Base-by-base conservation (phyloP, 2,329 filamentous ascomycete genomes). In the Aspergillus sergii region DNA sequence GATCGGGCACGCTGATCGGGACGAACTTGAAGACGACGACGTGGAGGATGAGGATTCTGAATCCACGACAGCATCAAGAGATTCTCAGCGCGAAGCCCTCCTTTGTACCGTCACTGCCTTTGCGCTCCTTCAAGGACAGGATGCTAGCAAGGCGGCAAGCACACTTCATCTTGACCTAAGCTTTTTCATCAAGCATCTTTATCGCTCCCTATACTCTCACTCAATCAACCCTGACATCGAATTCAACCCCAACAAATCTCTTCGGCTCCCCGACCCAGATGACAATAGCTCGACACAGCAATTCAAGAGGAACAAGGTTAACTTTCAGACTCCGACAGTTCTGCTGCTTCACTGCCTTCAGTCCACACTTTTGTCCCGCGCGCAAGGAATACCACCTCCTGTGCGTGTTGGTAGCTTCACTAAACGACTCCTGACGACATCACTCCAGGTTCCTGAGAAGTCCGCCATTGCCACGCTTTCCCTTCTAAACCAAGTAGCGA, bases 91-190 rank as follows among this genome's bases (percentile, higher is more conserved):
- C 68, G 94, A 98, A 79, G 88, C 92, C 12, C 88, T 99, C 6
- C 90, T 99, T 61, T 97, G 94, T 81, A 96, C 94, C 62, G 93
- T 96, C 72, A 99, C 95, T 0, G 95, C 96, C 30, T 98, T 96
- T 74, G 93, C 94, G n/a, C 88, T 99, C 8, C 88, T 99, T 45
- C 92, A 95, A 67, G 94, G 95, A 56, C 95, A 99, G 81, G 94
- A 97, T 73, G 93, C 89, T 19, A 90, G 91, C 80, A 94, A 93
- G 79, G 91, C 93, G 56, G 91, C 93, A 62, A 86, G 89, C 50
- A 85, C 89, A 51, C 86, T 98, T 5, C 91, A 94, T 72, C 89
- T 99, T 56, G 96, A 99, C 76, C 87, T 99, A 43, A 93, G 91
- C 71, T 97, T 94, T 84, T 99, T 99, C 85, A 94, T 93, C 71